A percentile compares a stretch with the other conserved stretches of the same genome.
Conservation (phyloP, 2,329 filamentous ascomycete species). For the Fusarium scirpi region DNA sequence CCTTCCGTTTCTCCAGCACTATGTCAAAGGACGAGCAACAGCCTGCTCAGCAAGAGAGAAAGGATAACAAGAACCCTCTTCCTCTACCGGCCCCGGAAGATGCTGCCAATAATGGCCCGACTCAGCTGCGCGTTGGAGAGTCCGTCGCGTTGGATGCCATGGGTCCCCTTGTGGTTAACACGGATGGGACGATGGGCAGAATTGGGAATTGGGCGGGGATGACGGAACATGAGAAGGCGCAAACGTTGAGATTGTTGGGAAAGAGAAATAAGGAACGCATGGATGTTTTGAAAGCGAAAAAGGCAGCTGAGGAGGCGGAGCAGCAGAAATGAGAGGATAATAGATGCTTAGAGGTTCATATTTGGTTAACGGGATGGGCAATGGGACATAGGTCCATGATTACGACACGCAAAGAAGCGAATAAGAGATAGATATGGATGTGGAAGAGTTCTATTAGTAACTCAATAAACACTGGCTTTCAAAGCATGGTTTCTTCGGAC, state of each 20-base stretch:
- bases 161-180: conserved; percentile 79
- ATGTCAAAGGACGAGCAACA: conserved; percentile 15
- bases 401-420: not conserved
- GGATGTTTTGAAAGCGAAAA: conserved; percentile 59
- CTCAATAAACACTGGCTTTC: conserved; percentile 1
- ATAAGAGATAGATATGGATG: not conserved
- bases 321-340: conserved; percentile 18
- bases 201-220: conserved; percentile 81
- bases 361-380: not conserved
- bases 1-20: conserved; percentile 19
- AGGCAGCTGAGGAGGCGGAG: conserved; percentile 24
- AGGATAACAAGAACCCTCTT: conserved; percentile 19
- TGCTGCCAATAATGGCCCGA: conserved; percentile 39
- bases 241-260: conserved; percentile 74
- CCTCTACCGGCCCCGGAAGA: conserved; percentile 45
- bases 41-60: conserved; percentile 5
- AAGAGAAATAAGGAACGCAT: conserved; percentile 75
- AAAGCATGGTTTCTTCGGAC: conserved; percentile 5
- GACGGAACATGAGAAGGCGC: conserved; percentile 74
- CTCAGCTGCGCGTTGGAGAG: conserved; percentile 44
- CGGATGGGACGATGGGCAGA: conserved; percentile 76
- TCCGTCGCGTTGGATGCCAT: conserved; percentile 73
- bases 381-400: not conserved
- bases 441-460: conserved; percentile 1
- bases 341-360: not conserved